Evolutionary conservation across 148 eudicot species (phyloP), one percentile per base, ranked within the genome.

Genomic region (Arctostaphylos glauca): DNA sequence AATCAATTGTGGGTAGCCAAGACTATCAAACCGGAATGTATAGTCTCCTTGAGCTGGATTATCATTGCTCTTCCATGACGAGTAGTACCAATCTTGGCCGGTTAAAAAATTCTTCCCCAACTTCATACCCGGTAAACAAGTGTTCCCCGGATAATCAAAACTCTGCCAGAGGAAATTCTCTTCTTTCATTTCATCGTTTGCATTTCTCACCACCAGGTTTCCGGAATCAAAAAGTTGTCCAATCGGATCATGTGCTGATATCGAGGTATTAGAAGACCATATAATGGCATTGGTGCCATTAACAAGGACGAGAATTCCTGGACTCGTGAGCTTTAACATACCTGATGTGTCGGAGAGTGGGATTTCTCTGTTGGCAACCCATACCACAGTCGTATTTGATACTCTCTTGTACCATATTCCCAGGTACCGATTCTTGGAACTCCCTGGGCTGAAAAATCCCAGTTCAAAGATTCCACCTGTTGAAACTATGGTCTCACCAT

Each of bases 171-270:
- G 1, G 38, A 31, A 31, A 31, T 31, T 31, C 38, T 31, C 38
- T 31, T 31, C 38, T 31, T 31, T 31, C 38, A 31, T 31, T 31
- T 31, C 38, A 31, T 31, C 38, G 38, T 31, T 31, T 31, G 38
- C 38, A 31, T 31, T 31, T 31, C 38, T 31, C 38, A 31, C 38
- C 38, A 31, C 38, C 38, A 47, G 74, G 54, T 84, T 87, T 3
- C 89, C 89, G 1, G 84, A 67, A 47, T 81, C 67, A 4, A 85
- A 18, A 5, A 85, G 54, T 46, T 81, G 71, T 3, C 62, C 81
- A 19, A 71, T 38, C 6, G 43, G 84, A 59, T 52, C 12, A 41
- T 52, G 52, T 2, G 9, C 80, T 23, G 67, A 2, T 74, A 47
- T 62, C 6, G 83, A 56, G 0, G 55, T 12, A 21, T 50, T 67